phyloP scores from a whole-genome alignment of 805 yeast genomes.

The Jamesozyma jinghongensis region DNA sequence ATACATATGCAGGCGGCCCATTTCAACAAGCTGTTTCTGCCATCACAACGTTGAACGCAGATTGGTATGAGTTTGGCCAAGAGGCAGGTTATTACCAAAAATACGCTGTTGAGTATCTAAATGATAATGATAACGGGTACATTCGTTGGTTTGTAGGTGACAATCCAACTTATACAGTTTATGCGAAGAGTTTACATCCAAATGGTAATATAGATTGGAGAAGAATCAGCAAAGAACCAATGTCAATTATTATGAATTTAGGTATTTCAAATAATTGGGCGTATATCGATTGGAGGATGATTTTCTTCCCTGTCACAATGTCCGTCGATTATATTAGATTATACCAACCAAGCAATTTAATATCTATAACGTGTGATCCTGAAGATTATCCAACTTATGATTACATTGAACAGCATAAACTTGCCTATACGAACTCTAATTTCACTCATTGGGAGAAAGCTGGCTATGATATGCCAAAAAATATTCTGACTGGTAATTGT shows the following conservation, averaged over 20 bases:
- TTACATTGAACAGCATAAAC: slow-evolving; percentile 62
- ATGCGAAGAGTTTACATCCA: slow-evolving; percentile 71
- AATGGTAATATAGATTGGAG: slow-evolving; percentile 87
- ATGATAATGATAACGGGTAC: slow-evolving; percentile 65
- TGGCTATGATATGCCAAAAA: slow-evolving; percentile 64
- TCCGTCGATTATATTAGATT: slow-evolving; percentile 77
- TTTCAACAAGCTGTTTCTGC: slow-evolving; percentile 89
- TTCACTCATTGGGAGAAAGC: slow-evolving; percentile 66
- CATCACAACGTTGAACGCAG: slow-evolving; percentile 61
- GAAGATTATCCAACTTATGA: slow-evolving; percentile 72
- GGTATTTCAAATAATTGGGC: slow-evolving; percentile 92
- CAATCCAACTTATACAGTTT: slow-evolving; percentile 62
- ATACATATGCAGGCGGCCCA: slow-evolving; percentile 86
- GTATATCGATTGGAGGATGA: slow-evolving; percentile 78
- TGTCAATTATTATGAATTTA: slow-evolving; percentile 78
- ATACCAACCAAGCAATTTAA: slow-evolving; percentile 67
- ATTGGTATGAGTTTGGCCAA: slow-evolving; percentile 71
- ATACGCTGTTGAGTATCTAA: slow-evolving; percentile 68
- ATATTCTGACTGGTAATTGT: slow-evolving; percentile 46
- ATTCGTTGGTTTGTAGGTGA: slow-evolving; percentile 81
- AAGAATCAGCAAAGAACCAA: slow-evolving; percentile 77
- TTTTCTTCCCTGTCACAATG: slow-evolving; percentile 70
- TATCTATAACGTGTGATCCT: slow-evolving; percentile 77
- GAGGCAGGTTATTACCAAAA: slow-evolving; percentile 50
- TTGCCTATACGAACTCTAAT: slow-evolving; percentile 63